These are phyloP conservation scores for Lentinus tigrinus DNA, from an alignment of 768 basidiomycete genomes.

Conservation along the genomic window DNA sequence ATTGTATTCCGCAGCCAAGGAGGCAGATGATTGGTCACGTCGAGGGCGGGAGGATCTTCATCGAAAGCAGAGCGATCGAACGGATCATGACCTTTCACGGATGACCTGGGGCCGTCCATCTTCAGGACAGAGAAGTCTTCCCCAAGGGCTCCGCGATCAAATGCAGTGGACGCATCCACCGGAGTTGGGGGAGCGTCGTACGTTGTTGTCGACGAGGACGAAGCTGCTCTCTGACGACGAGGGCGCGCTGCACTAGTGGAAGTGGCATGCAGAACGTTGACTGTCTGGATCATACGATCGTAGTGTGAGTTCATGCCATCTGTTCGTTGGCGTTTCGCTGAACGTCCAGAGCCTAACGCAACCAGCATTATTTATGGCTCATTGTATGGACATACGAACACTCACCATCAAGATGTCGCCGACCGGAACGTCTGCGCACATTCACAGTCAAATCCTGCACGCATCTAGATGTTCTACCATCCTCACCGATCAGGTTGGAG, in stretches of 20 bases:
- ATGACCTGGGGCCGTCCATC: slow-evolving; percentile 27
- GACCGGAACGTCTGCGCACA: not conserved
- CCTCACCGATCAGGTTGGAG: slow-evolving; percentile 4
- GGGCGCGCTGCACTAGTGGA: not conserved
- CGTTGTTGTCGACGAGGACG: slow-evolving; percentile 43
- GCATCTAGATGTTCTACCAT: not conserved
- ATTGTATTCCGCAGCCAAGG: slow-evolving; percentile 58
- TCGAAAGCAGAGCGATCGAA: slow-evolving; percentile 7
- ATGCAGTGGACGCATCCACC: slow-evolving; percentile 37
- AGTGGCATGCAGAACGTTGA: slow-evolving; percentile 38
- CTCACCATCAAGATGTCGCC: not conserved
- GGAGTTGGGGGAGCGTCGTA: slow-evolving; percentile 42
- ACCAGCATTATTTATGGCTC: not conserved
- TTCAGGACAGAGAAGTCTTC: slow-evolving; percentile 44
- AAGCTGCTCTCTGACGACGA: slow-evolving; percentile 33
- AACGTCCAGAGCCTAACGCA: not conserved
- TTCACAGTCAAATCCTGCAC: not conserved
- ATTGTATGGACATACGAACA: not conserved
- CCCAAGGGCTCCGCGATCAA: slow-evolving; percentile 36
- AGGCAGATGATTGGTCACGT: slow-evolving; percentile 38
- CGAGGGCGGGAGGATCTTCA: not conserved
- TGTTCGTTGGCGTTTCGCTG: slow-evolving; percentile 49
- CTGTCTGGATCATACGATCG: slow-evolving; percentile 65
- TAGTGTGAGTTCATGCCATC: slow-evolving; percentile 56
- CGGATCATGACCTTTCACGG: not conserved